phyloP scores from a whole-genome alignment of 495 filamentous ascomycete genomes.

The Penicillium dipodomyicola region DNA sequence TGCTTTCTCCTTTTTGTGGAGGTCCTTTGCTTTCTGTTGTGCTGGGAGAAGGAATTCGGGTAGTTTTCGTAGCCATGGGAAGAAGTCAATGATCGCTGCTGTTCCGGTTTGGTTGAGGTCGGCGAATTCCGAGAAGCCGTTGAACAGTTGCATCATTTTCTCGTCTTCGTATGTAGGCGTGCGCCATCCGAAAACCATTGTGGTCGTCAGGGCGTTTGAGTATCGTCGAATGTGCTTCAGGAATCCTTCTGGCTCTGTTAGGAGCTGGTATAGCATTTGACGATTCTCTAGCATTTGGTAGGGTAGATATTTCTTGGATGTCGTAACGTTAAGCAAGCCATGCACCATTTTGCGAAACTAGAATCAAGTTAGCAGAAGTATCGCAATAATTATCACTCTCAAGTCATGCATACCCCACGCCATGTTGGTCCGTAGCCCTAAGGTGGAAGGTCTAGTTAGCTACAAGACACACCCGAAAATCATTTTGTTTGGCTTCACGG shows the following conservation, averaged over 20 bases:
- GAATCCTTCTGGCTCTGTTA: conserved; percentile 37
- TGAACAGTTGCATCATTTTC: conserved; percentile 52
- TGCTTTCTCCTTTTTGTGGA: conserved; percentile 29
- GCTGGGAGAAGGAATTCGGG: conserved; percentile 30
- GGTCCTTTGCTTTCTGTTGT: conserved; percentile 38
- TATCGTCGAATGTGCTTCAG: conserved; percentile 54
- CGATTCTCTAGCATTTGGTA: conserved; percentile 44
- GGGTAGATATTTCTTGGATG: conserved; percentile 36
- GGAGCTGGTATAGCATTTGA: conserved; percentile 28
- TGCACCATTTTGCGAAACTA: conserved; percentile 39
- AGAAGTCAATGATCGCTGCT: conserved; percentile 33
- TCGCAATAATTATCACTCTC: no score
- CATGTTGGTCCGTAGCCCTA: conserved; percentile 31
- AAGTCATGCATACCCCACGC: conserved; percentile 17
- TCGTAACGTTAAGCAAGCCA: conserved; percentile 30
- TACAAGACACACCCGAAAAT: neutral
- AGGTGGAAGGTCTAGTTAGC: neutral
- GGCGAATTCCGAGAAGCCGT: conserved; percentile 51
- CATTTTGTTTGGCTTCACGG: neutral
- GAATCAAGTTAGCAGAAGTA: neutral
- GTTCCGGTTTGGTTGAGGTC: conserved; percentile 41
- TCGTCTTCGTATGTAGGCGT: conserved; percentile 47
- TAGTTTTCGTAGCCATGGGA: conserved; percentile 29
- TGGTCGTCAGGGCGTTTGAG: conserved; percentile 53
- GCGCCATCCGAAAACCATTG: conserved; percentile 56